A percentile compares a stretch with the other conserved stretches of the same genome.
phyloP scores from a whole-genome alignment of 2,329 filamentous ascomycete genomes.

The Ramularia endophylla region DNA sequence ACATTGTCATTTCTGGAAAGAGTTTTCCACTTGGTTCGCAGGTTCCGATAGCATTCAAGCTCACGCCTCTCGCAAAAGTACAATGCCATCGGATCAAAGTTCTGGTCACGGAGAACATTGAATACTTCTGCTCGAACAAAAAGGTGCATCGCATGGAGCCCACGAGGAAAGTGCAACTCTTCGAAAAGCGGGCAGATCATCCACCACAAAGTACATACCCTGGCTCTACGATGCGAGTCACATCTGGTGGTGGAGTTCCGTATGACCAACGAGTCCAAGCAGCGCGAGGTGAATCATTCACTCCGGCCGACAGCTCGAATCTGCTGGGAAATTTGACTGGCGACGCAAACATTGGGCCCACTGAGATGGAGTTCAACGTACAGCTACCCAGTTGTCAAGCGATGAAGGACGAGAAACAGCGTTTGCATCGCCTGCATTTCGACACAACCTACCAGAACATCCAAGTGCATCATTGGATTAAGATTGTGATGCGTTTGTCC shows the following conservation, averaged over 20 bases:
- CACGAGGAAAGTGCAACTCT: slow-evolving; percentile 74
- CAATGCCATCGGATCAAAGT: slow-evolving; percentile 91
- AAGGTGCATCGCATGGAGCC: slow-evolving; percentile 80
- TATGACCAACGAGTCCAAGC: slow-evolving; percentile 54
- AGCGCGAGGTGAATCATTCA: slow-evolving; percentile 50
- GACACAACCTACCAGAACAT: slow-evolving; percentile 93
- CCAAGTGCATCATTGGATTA: slow-evolving; percentile 94
- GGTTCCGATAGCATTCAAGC: slow-evolving; percentile 88
- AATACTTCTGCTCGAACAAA: slow-evolving; percentile 84
- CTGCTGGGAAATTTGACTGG: slow-evolving; percentile 73
- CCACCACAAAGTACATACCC: slow-evolving; percentile 67
- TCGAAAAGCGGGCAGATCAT: slow-evolving; percentile 81
- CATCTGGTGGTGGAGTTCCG: slow-evolving; percentile 74
- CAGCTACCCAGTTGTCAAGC: slow-evolving; percentile 84
- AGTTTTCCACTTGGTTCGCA: slow-evolving; percentile 84
- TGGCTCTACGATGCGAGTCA: slow-evolving; percentile 68
- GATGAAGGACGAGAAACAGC: slow-evolving; percentile 64
- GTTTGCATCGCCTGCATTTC: slow-evolving; percentile 64
- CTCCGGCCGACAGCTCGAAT: slow-evolving; percentile 56
- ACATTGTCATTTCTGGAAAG: slow-evolving; percentile 93
- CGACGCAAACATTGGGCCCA: slow-evolving; percentile 74
- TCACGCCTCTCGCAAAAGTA: slow-evolving; percentile 87
- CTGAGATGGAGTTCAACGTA: slow-evolving; percentile 91
- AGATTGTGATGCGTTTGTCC: slow-evolving; percentile 92
- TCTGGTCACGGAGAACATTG: slow-evolving; percentile 81